Conservation (phyloP, 495 filamentous ascomycete species). For the Aspergillus avenaceus region DNA sequence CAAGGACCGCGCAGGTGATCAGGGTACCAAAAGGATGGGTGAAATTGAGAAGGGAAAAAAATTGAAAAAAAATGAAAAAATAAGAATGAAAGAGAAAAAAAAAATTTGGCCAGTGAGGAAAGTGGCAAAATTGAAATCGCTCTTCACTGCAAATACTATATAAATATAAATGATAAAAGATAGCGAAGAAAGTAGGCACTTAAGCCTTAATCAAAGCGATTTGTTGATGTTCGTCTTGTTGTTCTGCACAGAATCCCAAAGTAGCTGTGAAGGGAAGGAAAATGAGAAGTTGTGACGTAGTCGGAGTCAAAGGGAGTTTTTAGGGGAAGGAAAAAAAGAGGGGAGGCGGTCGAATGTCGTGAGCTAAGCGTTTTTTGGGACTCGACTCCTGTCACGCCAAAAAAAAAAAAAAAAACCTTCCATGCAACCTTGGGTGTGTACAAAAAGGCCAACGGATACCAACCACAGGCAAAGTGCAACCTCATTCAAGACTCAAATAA, state of each 20-base stretch:
- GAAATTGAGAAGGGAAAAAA: neutral
- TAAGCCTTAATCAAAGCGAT: slow-evolving; percentile 1
- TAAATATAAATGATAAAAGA: slow-evolving; percentile 5
- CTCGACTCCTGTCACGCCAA: slow-evolving; percentile 17
- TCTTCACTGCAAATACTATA: neutral
- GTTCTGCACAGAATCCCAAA: slow-evolving; percentile 4
- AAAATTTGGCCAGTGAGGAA: slow-evolving; percentile 7
- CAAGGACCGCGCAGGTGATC: slow-evolving; percentile 14
- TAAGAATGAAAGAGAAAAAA: slow-evolving; percentile 10
- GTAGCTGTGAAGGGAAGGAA: slow-evolving; percentile 14
- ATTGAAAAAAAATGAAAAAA: slow-evolving; percentile 13
- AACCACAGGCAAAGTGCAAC: slow-evolving; percentile 15
- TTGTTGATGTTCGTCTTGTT: slow-evolving; percentile 7
- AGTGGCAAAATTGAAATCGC: slow-evolving; percentile 7
- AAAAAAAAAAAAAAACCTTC: neutral
- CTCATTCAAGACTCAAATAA: too few species aligned
- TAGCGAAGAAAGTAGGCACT: neutral
- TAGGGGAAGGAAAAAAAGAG: slow-evolving; percentile 19
- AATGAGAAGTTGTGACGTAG: slow-evolving; percentile 34
- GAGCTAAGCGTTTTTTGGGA: slow-evolving; percentile 16
- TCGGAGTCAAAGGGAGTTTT: slow-evolving; percentile 26
- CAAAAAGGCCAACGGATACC: slow-evolving; percentile 18
- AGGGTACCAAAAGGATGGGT: slow-evolving; percentile 5
- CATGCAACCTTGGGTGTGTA: slow-evolving; percentile 22
- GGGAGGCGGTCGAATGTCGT: slow-evolving; percentile 22